Conservation (phyloP, 202 grass and related monocot species). For the Carex sylvatica region DNA sequence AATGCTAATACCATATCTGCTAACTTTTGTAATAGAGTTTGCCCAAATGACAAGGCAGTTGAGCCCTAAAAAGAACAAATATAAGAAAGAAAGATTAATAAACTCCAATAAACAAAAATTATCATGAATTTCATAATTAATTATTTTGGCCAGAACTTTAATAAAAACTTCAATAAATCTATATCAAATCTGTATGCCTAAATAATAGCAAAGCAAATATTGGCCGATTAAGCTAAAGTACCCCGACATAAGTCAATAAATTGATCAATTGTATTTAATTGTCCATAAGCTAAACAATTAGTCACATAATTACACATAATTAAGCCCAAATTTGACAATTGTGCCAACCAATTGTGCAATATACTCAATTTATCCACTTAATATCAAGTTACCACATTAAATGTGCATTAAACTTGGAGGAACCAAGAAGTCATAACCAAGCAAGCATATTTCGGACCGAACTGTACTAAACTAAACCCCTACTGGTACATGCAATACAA, state of each 20-base stretch:
- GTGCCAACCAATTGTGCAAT: not conserved
- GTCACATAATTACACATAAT: not conserved
- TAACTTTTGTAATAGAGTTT: not conserved
- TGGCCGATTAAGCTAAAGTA: no score
- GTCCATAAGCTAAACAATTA: not conserved
- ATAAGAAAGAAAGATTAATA: not conserved
- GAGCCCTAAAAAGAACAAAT: constrained; percentile 1
- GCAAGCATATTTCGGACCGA: not conserved
- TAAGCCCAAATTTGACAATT: not conserved
- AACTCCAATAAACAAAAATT: not conserved
- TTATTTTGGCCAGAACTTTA: constrained; percentile 43
- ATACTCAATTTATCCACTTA: not conserved
- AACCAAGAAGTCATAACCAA: not conserved
- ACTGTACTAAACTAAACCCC: not conserved
- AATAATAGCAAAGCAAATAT: not conserved
- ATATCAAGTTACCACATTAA: not conserved
- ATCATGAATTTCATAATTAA: constrained; percentile 2
- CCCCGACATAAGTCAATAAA: no score
- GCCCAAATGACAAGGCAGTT: not conserved
- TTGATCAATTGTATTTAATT: not conserved
- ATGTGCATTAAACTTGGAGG: not conserved
- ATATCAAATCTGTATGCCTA: constrained; percentile 25
- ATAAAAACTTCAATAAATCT: constrained; percentile 37
- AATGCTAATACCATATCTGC: constrained; percentile 57
- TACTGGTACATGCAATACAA: not conserved